Base-by-base conservation (phyloP, 1,139 yeast species). In the Geotrichum candidum region DNA sequence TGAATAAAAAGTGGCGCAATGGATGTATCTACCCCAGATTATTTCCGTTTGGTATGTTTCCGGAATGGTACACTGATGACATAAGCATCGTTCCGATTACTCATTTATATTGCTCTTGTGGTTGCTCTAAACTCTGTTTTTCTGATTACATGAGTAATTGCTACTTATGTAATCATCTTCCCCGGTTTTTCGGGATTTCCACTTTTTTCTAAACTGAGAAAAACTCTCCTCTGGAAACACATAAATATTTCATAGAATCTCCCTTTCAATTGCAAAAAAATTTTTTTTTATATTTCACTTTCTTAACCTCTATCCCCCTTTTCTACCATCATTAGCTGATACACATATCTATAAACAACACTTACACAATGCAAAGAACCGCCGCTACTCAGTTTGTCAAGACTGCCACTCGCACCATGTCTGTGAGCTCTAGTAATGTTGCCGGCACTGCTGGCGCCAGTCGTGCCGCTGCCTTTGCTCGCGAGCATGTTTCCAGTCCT, bases 371-470 rank as follows among this genome's bases (percentile, higher is more conserved):
- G 58, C 58, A 56, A 10, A 57, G 35, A 41, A 35, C 59, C 13
- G 10, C 41, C 23, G 38, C 59, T 27, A 29, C 55, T n/a, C 50
- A 41, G 15, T 15, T 57, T 29, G 45, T 41, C 23, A 57, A 57
- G 22, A 38, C 59, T 18, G 55, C 53, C 31, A 13, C 59, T 2
- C 55, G 59, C 29, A 38, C 55, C 18, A 57, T 57, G 52, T 38
- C 59, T 27, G 55, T 35, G 41, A 35, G 41, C 41, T 10, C 41
- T 3, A 35, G n/a, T 13, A 35, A 10, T 15, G 41, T 35, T 15
- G 13, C 41, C 10, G n/a, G 41, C n/a, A 11, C n/a, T 35, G 13
- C 41, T 27, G 31, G 31, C 41, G 41, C 41, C 41, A 35, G n/a
- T 13, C 13, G n/a, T 13, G 41, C 10, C 41, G 13, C 41, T 35